These are phyloP conservation scores for Mucor velutinosus DNA, from an alignment of 371 early-diverging fungal species.

Conservation along the genomic window DNA sequence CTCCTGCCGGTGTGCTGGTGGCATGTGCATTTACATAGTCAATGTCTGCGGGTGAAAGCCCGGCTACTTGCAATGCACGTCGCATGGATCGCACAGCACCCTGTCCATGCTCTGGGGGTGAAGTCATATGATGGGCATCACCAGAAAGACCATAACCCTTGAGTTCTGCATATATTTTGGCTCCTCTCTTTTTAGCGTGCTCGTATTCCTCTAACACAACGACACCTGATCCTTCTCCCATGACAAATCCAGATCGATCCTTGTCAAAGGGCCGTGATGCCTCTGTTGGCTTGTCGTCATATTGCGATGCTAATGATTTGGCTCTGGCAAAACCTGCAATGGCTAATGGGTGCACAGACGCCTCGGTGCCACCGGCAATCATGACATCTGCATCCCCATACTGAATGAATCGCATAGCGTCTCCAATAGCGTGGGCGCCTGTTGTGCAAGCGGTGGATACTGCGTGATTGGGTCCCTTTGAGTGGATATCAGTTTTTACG, in stretches of 20 bases:
- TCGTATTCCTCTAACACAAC: constrained; percentile 92
- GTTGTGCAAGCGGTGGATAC: constrained; percentile 95
- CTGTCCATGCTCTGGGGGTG: constrained; percentile 83
- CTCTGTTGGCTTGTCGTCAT: constrained; percentile 73
- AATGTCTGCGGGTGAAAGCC: constrained; percentile 62
- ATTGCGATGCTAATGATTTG: constrained; percentile 79
- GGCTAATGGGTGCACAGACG: constrained; percentile 82
- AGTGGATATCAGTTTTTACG: background rate
- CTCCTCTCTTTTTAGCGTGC: constrained; percentile 86
- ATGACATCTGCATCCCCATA: constrained; percentile 95
- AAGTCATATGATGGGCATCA: constrained; percentile 94
- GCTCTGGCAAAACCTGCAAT: constrained; percentile 92
- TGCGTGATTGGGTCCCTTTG: constrained; percentile 89
- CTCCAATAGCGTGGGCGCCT: constrained; percentile 93
- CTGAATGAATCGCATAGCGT: constrained; percentile 90
- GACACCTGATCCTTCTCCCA: constrained; percentile 93
- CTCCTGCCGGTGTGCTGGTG: constrained; percentile 87
- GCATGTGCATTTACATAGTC: constrained; percentile 97
- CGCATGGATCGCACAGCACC: constrained; percentile 89
- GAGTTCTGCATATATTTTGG: constrained; percentile 89
- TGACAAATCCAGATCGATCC: constrained; percentile 90
- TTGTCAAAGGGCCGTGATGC: constrained; percentile 92
- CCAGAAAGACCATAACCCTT: constrained; percentile 91
- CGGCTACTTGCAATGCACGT: constrained; percentile 72
- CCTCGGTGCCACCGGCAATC: constrained; percentile 95